Evolutionary conservation across 345 rosid genomes (phyloP).

Genomic region (Lepidium aucheri): DNA sequence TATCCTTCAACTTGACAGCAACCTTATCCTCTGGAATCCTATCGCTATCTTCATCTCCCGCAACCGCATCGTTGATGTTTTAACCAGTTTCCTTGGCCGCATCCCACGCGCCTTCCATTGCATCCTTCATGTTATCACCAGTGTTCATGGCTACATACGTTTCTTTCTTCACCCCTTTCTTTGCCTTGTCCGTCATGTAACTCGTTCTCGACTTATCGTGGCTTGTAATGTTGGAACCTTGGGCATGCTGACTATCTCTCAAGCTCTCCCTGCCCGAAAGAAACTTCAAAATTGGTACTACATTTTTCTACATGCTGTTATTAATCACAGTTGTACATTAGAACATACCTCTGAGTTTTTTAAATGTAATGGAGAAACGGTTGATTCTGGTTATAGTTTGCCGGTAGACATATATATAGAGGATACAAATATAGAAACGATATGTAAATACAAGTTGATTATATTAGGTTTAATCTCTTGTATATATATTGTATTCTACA

Average conservation of each 20-base stretch:
- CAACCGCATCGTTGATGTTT: slow-evolving; percentile 24
- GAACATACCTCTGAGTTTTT: slow-evolving; percentile 7
- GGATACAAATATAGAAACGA: too few species aligned
- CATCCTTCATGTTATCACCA: slow-evolving; percentile 30
- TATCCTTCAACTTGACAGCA: slow-evolving; percentile 28
- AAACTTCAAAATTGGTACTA: not conserved
- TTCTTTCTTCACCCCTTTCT: slow-evolving; percentile 39
- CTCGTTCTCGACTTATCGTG: slow-evolving; percentile 10
- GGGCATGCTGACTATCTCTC: slow-evolving; percentile 2
- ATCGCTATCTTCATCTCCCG: slow-evolving; percentile 1
- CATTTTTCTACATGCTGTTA: not conserved
- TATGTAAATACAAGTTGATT: too few species aligned
- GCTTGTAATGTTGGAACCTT: slow-evolving; percentile 4
- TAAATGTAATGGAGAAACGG: slow-evolving; percentile 19
- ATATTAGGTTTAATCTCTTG: too few species aligned
- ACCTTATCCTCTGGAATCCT: slow-evolving; percentile 29
- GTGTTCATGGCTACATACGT: slow-evolving; percentile 26
- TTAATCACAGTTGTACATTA: too few species aligned
- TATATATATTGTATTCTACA: too few species aligned
- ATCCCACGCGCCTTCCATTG: slow-evolving; percentile 45
- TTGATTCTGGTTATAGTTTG: slow-evolving; percentile 6
- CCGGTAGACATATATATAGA: not conserved
- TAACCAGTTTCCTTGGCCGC: slow-evolving; percentile 31
- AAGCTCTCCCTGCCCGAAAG: not conserved
- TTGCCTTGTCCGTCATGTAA: slow-evolving; percentile 32